Conservation (phyloP, 768 basidiomycete species). For the Lactarius indigo region DNA sequence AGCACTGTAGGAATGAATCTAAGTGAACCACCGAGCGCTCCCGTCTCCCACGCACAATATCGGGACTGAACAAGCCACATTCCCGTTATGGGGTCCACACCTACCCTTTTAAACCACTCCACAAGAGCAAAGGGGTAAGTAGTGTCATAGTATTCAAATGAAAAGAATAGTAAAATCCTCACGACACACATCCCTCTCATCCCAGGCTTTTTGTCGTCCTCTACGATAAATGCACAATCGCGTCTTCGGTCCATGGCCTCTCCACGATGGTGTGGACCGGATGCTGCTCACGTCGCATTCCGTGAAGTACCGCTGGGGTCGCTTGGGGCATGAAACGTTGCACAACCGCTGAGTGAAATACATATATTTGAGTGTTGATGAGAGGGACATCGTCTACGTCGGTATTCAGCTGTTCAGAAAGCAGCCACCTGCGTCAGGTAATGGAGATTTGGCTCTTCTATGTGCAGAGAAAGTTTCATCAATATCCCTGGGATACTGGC, state of each 20-base stretch:
- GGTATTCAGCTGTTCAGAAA: no score
- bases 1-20: not conserved
- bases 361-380: not conserved
- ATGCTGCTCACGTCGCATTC: not conserved
- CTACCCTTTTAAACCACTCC: not conserved
- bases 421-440: no score
- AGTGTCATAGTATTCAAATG: not conserved
- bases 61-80: not conserved
- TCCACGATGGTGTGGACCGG: not conserved
- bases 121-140: not conserved
- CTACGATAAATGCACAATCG: not conserved
- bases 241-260: not conserved
- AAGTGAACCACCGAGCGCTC: not conserved
- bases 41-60: not conserved
- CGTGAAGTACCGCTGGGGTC: not conserved
- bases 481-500: not conserved
- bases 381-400: not conserved
- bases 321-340: not conserved
- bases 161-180: not conserved
- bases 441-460: no score
- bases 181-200: not conserved
- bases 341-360: not conserved
- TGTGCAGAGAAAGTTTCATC: no score
- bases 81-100: not conserved
- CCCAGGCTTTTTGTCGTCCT: not conserved